These are phyloP conservation scores for Breynia disticha DNA, from an alignment of 441 rosid genomes.

Conservation along the genomic window DNA sequence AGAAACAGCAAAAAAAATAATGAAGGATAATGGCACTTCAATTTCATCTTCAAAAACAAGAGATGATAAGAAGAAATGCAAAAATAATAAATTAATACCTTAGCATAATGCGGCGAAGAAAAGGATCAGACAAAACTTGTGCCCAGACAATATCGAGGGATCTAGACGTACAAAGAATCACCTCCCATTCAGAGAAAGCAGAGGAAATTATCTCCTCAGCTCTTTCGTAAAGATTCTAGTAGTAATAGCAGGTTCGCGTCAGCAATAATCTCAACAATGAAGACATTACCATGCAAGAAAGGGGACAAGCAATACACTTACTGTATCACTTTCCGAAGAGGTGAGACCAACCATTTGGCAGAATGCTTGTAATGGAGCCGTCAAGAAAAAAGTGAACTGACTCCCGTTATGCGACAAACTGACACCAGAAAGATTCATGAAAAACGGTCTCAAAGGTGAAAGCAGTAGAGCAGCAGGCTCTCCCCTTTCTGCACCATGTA, in stretches of 20 bases:
- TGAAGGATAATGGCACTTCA: too few relatives aligned
- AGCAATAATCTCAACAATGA: conserved; percentile 9
- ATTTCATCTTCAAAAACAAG: background rate
- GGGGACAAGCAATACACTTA: conserved; percentile 24
- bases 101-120: conserved; percentile 76
- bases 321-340: conserved; percentile 34
- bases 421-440: conserved; percentile 32
- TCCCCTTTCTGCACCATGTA: conserved; percentile 83
- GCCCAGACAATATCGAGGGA: conserved; percentile 89
- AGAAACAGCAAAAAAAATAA: too few relatives aligned
- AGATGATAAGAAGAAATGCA: background rate
- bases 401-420: conserved; percentile 44
- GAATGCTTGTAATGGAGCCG: conserved; percentile 81
- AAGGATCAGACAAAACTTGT: conserved; percentile 73
- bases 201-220: conserved; percentile 69
- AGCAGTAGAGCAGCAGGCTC: conserved; percentile 79
- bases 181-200: conserved; percentile 79
- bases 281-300: background rate
- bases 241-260: conserved; percentile 20
- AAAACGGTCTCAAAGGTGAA: conserved; percentile 61
- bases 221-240: conserved; percentile 43
- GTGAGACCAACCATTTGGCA: conserved; percentile 65
- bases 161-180: conserved; percentile 59
- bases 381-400: conserved; percentile 83
- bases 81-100: conserved; percentile 32